Evolutionary conservation across 2,329 filamentous ascomycete genomes (phyloP), one percentile per base, ranked within the genome.

Genomic region (Colletotrichum spinosum): DNA sequence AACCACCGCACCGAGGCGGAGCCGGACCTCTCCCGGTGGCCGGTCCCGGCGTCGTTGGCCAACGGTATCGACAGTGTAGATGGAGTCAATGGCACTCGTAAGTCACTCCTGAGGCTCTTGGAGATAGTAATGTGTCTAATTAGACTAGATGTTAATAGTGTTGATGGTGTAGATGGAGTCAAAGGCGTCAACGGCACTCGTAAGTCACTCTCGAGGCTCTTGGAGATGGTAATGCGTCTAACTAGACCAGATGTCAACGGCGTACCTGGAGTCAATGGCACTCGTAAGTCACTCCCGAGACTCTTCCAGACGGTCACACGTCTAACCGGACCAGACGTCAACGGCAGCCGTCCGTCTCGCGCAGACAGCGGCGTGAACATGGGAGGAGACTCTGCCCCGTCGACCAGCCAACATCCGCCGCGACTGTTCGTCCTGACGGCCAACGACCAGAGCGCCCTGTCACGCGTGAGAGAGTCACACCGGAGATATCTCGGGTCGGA

Each of bases 371-470:
- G 62, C 17, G 48, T 65, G 35, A 48, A 65, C 9, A 8, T 65
- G 12, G 9, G 33, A 8, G 46, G 46, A 11, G 17, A 48, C 42
- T 58, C 39, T 2, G n/a, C 46, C 35, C 39, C 37, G 11, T 12
- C 49, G 39, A 53, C 13, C 25, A 25, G 25, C 39, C 46, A 67
- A 2, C 34, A 25, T 4, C 13, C 55, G 6, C 74, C 76, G 15
- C 78, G 79, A 15, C 68, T 84, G 2, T 81, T 83, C 53, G 75
- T 79, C 10, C 78, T 78, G 50, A 84, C 82, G 3, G 49, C 60
- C 3, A 78, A 81, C 2, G 76, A 81, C 53, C 79, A 83, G 42
- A 79, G 70, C 3, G 79, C 79, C 3, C 70, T 83, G 7, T 55
- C 65, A 8, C 77, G 76, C 1, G 69, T 80, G 35, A 71, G 80